phyloP scores from a whole-genome alignment of 2,329 filamentous ascomycete species.

The Phymatotrichopsis omnivora region DNA sequence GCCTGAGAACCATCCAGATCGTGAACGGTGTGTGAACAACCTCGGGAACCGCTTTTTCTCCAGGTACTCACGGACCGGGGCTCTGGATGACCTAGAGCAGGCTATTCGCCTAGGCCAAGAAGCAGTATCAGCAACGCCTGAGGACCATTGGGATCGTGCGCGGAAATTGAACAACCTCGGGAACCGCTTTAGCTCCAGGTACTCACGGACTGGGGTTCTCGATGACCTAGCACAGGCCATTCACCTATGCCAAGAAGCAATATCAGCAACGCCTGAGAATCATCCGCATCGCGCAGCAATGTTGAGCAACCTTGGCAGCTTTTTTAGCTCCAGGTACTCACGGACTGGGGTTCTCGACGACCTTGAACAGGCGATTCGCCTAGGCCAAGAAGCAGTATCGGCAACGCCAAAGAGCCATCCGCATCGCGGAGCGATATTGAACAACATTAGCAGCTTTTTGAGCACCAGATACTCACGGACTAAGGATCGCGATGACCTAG shows the following conservation, averaged over 20 bases:
- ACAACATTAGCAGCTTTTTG: too few species aligned
- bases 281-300: not conserved
- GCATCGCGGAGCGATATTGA: too few species aligned
- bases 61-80: too few species aligned
- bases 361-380: constrained; percentile 10
- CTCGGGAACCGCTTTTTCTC: too few species aligned
- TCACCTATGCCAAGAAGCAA: not conserved
- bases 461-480: constrained; percentile 6
- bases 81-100: too few species aligned
- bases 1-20: too few species aligned
- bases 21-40: too few species aligned
- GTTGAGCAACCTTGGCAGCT: not conserved
- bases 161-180: constrained; percentile 5
- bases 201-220: constrained; percentile 7
- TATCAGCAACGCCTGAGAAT: not conserved
- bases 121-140: too few species aligned
- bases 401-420: too few species aligned
- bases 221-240: constrained; percentile 18
- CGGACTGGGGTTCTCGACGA: constrained; percentile 6
- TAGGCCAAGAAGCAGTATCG: constrained; percentile 1
- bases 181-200: constrained; percentile 2
- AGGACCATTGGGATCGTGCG: too few species aligned
- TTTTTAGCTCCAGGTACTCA: not conserved
- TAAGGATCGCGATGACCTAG: constrained; percentile 6
- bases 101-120: too few species aligned